Percentiles rank a stretch among this genome's conserved stretches.
These are phyloP conservation scores for Yarrowia sp. DNA, from an alignment of 805 yeast species.

Conservation along the genomic window DNA sequence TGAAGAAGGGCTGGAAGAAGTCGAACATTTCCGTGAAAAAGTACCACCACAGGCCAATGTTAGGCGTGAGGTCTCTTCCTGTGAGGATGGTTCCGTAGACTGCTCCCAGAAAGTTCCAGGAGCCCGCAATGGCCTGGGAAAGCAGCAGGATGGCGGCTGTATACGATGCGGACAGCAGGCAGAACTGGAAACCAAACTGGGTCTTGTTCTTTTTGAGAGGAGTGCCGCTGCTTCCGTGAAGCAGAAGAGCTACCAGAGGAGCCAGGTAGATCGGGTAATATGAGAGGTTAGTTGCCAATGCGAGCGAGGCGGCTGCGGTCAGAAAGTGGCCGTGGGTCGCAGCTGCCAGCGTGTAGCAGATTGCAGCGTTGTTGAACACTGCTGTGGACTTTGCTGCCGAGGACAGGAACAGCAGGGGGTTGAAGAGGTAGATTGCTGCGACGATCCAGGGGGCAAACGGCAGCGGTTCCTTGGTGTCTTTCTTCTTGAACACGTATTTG, in stretches of 20 bases:
- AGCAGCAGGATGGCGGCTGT: conserved; percentile 42
- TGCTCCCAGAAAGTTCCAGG: conserved; percentile 56
- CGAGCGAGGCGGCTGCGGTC: conserved; percentile 60
- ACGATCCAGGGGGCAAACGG: conserved; percentile 55
- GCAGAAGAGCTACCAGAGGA: conserved; percentile 59
- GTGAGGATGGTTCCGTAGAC: conserved; percentile 61
- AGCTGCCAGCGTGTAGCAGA: conserved; percentile 58
- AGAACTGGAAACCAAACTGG: conserved; percentile 38
- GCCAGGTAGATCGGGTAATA: conserved; percentile 66
- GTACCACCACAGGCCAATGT: conserved; percentile 98
- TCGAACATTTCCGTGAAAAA: conserved; percentile 95
- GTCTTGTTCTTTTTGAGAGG: conserved; percentile 4
- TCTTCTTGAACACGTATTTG: conserved; percentile 38
- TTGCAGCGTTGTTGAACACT: conserved; percentile 63
- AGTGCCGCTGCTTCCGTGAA: conserved; percentile 28
- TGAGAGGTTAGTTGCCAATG: conserved; percentile 69
- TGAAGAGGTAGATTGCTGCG: conserved; percentile 72
- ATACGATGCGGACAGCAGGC: conserved; percentile 41
- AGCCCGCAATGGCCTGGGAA: conserved; percentile 46
- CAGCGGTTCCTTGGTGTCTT: conserved; percentile 45
- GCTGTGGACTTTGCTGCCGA: conserved; percentile 73
- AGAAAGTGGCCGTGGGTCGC: conserved; percentile 54
- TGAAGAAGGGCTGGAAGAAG: conserved; percentile 81
- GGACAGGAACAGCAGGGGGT: conserved; percentile 78
- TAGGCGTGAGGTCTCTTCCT: conserved; percentile 80